phyloP scores from a whole-genome alignment of 345 rosid species.

The Pugionium cornutum region DNA sequence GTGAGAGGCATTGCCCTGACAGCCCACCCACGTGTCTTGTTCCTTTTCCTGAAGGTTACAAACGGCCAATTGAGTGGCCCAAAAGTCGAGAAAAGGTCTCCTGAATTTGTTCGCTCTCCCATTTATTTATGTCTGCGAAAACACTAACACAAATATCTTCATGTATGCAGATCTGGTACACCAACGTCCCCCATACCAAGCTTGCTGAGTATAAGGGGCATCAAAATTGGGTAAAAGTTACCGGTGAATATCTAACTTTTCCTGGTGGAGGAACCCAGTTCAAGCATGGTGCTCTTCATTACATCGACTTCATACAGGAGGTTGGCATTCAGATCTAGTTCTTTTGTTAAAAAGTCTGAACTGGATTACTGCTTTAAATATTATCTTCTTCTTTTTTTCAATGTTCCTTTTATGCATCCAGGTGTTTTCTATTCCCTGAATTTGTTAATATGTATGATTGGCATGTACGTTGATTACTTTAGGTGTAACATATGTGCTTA shows the following conservation, averaged over 20 bases:
- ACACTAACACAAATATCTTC: slow-evolving; percentile 18
- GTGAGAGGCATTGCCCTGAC: slow-evolving; percentile 97
- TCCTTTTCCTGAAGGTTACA: slow-evolving; percentile 84
- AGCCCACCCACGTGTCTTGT: slow-evolving; percentile 89
- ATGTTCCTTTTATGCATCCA: no score
- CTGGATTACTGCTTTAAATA: background rate
- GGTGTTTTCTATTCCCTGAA: no score
- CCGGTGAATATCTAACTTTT: slow-evolving; percentile 90
- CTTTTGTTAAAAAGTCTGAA: slow-evolving; percentile 8
- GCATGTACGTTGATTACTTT: background rate
- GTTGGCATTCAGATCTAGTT: slow-evolving; percentile 43
- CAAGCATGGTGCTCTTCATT: slow-evolving; percentile 88
- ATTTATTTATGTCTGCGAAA: background rate
- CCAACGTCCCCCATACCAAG: slow-evolving; percentile 89
- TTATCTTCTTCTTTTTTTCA: no score
- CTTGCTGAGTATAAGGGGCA: slow-evolving; percentile 91
- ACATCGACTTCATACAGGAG: slow-evolving; percentile 91
- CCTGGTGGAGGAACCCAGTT: slow-evolving; percentile 99
- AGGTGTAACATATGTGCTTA: slow-evolving; percentile 7
- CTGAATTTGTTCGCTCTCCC: background rate
- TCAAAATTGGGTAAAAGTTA: slow-evolving; percentile 97
- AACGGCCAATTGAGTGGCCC: slow-evolving; percentile 81
- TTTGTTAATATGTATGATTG: no score
- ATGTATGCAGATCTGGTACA: slow-evolving; percentile 78
- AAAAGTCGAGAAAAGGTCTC: slow-evolving; percentile 91